Percentiles rank a stretch among this genome's conserved stretches.
Conservation (phyloP, 352 stramenopile species). For the Pythium vanterpoolii region DNA sequence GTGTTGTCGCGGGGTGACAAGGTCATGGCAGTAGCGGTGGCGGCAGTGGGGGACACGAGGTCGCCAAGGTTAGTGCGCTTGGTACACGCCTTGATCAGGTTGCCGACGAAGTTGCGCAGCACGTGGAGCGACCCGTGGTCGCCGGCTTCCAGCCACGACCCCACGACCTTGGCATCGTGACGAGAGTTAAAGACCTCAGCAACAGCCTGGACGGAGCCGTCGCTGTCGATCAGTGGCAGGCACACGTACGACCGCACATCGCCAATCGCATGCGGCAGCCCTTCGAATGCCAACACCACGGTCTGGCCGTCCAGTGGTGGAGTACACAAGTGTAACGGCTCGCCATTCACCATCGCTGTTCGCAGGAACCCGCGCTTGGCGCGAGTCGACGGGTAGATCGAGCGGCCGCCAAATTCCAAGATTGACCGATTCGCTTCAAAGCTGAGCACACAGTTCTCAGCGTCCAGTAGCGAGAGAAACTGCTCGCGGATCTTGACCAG, state of each 20-base stretch:
- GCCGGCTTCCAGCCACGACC: slow-evolving; percentile 37
- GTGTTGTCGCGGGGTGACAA: background rate
- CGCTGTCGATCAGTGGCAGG: slow-evolving; percentile 58
- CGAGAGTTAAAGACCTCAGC: slow-evolving; percentile 72
- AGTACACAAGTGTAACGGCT: slow-evolving; percentile 35
- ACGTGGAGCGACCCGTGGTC: slow-evolving; percentile 44
- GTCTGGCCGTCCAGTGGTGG: slow-evolving; percentile 19
- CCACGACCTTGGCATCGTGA: slow-evolving; percentile 36
- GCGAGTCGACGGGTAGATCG: slow-evolving; percentile 38
- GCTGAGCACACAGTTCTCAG: slow-evolving; percentile 57
- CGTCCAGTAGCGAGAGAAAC: slow-evolving; percentile 58
- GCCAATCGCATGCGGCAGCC: slow-evolving; percentile 27
- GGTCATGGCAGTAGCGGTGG: background rate
- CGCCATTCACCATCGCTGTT: slow-evolving; percentile 26
- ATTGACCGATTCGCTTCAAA: slow-evolving; percentile 49
- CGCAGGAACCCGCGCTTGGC: slow-evolving; percentile 25
- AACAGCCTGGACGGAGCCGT: slow-evolving; percentile 46
- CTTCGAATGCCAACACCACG: slow-evolving; percentile 18
- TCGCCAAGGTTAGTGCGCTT: slow-evolving; percentile 36
- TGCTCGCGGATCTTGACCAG: slow-evolving; percentile 59
- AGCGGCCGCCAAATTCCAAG: slow-evolving; percentile 58
- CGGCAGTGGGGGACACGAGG: slow-evolving; percentile 9
- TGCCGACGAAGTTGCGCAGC: slow-evolving; percentile 60
- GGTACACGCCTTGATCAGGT: slow-evolving; percentile 45
- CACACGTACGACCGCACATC: slow-evolving; percentile 68